A percentile compares a stretch with the other conserved stretches of the same genome.
Conservation (phyloP, 2,329 filamentous ascomycete genomes). For the Alternaria longipes region DNA sequence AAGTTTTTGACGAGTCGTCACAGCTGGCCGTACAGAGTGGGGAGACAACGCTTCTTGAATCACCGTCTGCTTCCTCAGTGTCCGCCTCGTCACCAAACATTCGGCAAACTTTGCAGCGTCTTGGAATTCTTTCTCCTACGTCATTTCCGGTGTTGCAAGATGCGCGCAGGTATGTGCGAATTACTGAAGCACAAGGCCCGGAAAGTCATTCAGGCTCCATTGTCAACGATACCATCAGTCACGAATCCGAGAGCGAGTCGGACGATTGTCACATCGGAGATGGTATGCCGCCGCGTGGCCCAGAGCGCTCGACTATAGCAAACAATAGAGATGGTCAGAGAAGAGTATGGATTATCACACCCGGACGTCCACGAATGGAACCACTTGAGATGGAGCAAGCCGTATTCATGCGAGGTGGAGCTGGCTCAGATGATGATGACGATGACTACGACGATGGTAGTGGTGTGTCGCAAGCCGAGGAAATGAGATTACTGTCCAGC, state of each 20-base stretch:
- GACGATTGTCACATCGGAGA: conserved; percentile 7
- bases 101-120: background rate
- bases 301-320: background rate
- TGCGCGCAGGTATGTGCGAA: background rate
- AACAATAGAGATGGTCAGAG: conserved; percentile 2
- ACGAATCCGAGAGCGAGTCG: background rate
- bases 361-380: background rate
- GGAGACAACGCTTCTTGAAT: background rate
- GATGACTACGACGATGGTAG: background rate
- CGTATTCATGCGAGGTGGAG: conserved; percentile 7
- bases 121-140: background rate
- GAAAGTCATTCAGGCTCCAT: background rate
- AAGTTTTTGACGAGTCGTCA: background rate
- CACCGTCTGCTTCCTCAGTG: background rate
- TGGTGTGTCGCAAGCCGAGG: background rate
- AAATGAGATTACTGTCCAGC: background rate
- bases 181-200: background rate
- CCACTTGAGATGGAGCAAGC: background rate
- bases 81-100: background rate
- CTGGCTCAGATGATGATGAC: background rate
- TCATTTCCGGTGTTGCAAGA: background rate
- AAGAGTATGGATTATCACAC: conserved; percentile 8
- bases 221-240: background rate
- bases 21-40: background rate
- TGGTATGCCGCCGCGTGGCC: background rate